Evolutionary conservation across 164 flowering plant genomes (phyloP).

Genomic region (Tinospora cordifolia): DNA sequence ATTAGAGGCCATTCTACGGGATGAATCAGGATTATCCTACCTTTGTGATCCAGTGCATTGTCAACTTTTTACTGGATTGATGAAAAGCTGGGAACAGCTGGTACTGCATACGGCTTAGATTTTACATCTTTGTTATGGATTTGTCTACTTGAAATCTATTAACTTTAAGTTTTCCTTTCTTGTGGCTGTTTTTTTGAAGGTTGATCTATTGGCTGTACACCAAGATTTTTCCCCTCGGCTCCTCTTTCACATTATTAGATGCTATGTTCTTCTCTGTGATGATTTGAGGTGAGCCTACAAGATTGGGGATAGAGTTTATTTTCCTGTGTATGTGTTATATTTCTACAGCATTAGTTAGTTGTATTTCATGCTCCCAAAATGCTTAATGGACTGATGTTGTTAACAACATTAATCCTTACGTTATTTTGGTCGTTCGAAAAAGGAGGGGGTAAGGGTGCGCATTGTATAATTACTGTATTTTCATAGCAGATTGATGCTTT

Average conservation of each 20-base stretch:
- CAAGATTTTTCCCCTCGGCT: conserved; percentile 36
- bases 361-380: background rate
- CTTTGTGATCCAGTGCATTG: conserved; percentile 15
- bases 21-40: conserved; percentile 20
- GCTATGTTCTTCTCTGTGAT: conserved; percentile 35
- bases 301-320: background rate
- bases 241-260: conserved; percentile 38
- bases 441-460: background rate
- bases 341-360: background rate
- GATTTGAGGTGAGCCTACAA: conserved; percentile 22
- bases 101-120: conserved; percentile 11
- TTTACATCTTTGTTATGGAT: background rate
- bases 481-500: too few relatives aligned
- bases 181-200: conserved; percentile 16
- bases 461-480: too few relatives aligned
- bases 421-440: background rate
- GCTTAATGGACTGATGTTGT: background rate
- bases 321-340: background rate
- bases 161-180: background rate
- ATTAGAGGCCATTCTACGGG: conserved; percentile 35
- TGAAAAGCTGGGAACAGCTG: conserved; percentile 28
- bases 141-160: background rate
- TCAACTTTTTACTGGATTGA: conserved; percentile 17
- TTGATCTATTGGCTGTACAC: conserved; percentile 16
- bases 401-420: background rate